phyloP scores from a whole-genome alignment of 169 alveolate genomes.

The Eimeria praecox region DNA sequence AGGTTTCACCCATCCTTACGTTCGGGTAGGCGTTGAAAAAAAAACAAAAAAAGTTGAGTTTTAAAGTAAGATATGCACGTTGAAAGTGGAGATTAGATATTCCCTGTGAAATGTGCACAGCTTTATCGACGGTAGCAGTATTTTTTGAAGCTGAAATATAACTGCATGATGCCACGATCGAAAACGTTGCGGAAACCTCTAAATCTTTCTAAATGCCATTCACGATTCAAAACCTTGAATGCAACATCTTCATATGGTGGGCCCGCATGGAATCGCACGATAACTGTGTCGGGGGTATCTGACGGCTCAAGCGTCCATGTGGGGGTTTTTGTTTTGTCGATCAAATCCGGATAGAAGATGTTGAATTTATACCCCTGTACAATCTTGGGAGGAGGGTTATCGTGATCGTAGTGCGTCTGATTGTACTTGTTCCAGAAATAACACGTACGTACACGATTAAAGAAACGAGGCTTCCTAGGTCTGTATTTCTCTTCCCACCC shows the following conservation, averaged over 20 bases:
- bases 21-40: background rate
- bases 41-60: conserved; percentile 2
- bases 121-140: conserved; percentile 84
- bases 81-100: background rate
- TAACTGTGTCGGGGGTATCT: conserved; percentile 93
- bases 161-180: conserved; percentile 86
- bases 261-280: conserved; percentile 98
- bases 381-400: conserved; percentile 98
- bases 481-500: conserved; percentile 87
- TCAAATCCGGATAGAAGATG: conserved; percentile 97
- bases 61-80: background rate
- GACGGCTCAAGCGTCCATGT: conserved; percentile 94
- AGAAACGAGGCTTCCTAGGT: conserved; percentile 95
- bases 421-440: conserved; percentile 98
- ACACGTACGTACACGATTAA: conserved; percentile 96
- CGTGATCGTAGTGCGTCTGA: conserved; percentile 97
- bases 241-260: conserved; percentile 99
- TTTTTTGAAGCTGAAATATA: conserved; percentile 85
- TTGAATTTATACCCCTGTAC: conserved; percentile 94
- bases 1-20: background rate
- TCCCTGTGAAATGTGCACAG: background rate
- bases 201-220: conserved; percentile 94
- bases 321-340: conserved; percentile 96
- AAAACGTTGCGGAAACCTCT: conserved; percentile 85
- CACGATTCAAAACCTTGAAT: conserved; percentile 97